Percentiles rank a stretch among this genome's conserved stretches.
Evolutionary conservation across 2,329 filamentous ascomycete species (phyloP).

Genomic region (Purpureocillium lavendulum): DNA sequence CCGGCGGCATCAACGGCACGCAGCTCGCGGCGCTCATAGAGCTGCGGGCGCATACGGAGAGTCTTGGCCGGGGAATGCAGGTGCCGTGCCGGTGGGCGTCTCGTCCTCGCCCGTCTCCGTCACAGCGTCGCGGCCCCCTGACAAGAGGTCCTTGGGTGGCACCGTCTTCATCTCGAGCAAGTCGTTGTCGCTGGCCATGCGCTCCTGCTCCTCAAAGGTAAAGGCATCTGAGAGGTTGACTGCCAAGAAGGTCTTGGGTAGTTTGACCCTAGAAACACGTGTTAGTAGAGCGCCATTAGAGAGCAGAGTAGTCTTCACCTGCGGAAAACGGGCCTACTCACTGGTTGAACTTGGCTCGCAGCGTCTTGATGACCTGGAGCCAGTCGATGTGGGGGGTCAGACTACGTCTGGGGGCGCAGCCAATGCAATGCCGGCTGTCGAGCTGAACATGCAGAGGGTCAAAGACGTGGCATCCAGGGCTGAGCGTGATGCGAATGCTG

Average conservation of each 20-base stretch:
- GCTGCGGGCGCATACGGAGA: too few relatives aligned
- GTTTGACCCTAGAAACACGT: conserved; percentile 44
- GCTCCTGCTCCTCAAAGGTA: conserved; percentile 48
- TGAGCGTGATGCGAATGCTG: conserved; percentile 92
- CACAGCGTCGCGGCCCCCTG: conserved; percentile 1
- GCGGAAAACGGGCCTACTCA: conserved; percentile 46
- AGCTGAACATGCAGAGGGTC: conserved; percentile 94
- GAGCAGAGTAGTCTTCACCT: too few relatives aligned
- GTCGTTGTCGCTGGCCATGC: conserved; percentile 37
- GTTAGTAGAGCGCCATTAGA: conserved; percentile 9
- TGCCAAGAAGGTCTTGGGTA: conserved; percentile 57
- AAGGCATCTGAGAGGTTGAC: conserved; percentile 58
- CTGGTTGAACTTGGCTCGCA: conserved; percentile 93
- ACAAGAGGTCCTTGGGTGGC: conserved; percentile 19
- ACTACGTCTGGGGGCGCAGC: conserved; percentile 81
- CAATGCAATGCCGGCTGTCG: conserved; percentile 93
- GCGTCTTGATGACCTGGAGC: conserved; percentile 93
- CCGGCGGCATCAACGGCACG: too few relatives aligned
- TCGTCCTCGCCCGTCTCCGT: not conserved
- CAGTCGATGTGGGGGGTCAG: conserved; percentile 88
- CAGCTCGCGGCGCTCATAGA: too few relatives aligned
- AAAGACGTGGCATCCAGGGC: conserved; percentile 91
- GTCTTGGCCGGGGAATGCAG: too few relatives aligned
- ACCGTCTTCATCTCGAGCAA: conserved; percentile 38
- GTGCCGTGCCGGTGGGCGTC: conserved; percentile 1